phyloP scores from a whole-genome alignment of 768 basidiomycete genomes.

The Psilocybe azurescens region DNA sequence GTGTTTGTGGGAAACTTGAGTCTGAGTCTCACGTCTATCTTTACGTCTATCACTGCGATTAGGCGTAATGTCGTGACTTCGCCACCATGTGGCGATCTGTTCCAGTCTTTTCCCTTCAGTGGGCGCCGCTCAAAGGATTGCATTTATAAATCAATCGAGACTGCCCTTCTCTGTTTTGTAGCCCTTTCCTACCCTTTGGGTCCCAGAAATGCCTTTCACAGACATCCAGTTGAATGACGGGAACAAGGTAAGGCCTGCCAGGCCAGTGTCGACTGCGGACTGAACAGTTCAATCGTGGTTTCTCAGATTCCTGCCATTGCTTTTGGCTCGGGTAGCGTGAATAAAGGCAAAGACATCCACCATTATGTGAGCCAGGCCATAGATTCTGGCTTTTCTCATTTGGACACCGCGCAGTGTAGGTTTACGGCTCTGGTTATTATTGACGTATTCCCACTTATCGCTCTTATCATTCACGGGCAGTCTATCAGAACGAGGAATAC shows the following conservation, averaged over 20 bases:
- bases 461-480: slow-evolving; percentile 26
- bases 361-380: slow-evolving; percentile 62
- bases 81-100: neutral
- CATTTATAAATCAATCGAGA: no score
- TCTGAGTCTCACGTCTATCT: no score
- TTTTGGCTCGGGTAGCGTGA: slow-evolving; percentile 61
- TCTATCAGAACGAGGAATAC: slow-evolving; percentile 39
- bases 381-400: slow-evolving; percentile 63
- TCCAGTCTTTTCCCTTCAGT: neutral
- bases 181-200: neutral
- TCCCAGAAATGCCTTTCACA: slow-evolving; percentile 41
- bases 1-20: no score
- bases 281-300: neutral
- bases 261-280: neutral
- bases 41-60: neutral
- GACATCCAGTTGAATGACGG: slow-evolving; percentile 47
- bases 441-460: no score
- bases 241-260: slow-evolving; percentile 33
- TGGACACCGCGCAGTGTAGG: slow-evolving; percentile 66
- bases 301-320: slow-evolving; percentile 68
- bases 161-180: no score
- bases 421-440: neutral
- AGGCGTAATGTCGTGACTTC: neutral
- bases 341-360: slow-evolving; percentile 53
- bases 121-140: neutral